These are phyloP conservation scores for Fraxinus ornus DNA, from an alignment of 305 asterid species.

Conservation along the genomic window DNA sequence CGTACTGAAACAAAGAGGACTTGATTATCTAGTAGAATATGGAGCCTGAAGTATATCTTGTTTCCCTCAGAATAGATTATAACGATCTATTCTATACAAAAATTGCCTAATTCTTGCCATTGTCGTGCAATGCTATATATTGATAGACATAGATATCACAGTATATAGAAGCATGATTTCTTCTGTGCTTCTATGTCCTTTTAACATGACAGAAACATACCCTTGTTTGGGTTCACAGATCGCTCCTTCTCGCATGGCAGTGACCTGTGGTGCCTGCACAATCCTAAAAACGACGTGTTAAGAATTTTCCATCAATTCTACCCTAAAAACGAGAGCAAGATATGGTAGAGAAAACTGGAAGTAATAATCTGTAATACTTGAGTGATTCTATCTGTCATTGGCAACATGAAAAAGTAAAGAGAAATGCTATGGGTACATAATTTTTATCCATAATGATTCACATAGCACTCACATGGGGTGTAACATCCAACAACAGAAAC, in stretches of 20 bases:
- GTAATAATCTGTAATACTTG: too few relatives aligned
- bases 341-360: too few relatives aligned
- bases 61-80: not conserved
- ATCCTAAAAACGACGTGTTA: not conserved
- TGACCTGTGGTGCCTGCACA: not conserved
- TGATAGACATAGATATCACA: not conserved
- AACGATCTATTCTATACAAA: not conserved
- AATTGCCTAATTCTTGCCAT: not conserved
- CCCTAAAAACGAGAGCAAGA: too few relatives aligned
- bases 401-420: too few relatives aligned
- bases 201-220: not conserved
- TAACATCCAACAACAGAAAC: too few relatives aligned
- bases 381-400: too few relatives aligned
- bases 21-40: not conserved
- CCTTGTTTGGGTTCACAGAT: not conserved
- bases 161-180: not conserved
- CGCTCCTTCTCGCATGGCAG: not conserved
- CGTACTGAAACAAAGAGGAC: not conserved
- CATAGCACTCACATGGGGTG: too few relatives aligned
- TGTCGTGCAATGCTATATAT: not conserved
- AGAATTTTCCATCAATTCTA: too few relatives aligned
- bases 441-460: too few relatives aligned
- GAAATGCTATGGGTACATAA: too few relatives aligned
- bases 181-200: not conserved
- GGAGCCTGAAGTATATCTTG: not conserved